Evolutionary conservation across 768 basidiomycete species (phyloP), one percentile per base, ranked within the genome.

Genomic region (Russula compacta): DNA sequence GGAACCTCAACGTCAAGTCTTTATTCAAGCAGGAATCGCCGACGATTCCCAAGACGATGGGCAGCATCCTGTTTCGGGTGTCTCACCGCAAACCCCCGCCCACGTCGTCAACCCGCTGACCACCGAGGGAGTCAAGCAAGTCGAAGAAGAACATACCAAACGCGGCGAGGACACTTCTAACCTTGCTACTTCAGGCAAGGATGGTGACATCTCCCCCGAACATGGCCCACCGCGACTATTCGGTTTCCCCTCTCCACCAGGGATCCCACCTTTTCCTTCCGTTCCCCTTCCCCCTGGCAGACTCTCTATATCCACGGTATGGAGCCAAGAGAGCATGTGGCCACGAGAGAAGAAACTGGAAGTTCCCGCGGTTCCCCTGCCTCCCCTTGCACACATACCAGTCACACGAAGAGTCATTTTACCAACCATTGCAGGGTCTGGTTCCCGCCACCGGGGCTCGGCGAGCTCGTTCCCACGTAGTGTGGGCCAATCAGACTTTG

Each of bases 311-410:
- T 58, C 61, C 35, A 63, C 61, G 1, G 47, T 58, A 15, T 63
- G 61, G 56, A 63, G 56, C 50, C 61, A 58, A 42, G 61, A 63
- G 32, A 63, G 61, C 57, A 58, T 53, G 56, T 58, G 56, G 61
- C 52, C 52, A 9, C 56, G 38, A 38, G 56, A 63, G 35, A 58
- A 48, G 52, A n/a, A 29, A 46, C 39, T 46, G 17, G 52, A 48
- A 17, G 24, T 53, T 21, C 56, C 56, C 24, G 21, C 54, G 39
- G 24, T 53, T 21, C 56, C 56, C n/a, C 12, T 58, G 39, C 61
- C 51, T n/a, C 46, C 56, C 29, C 56, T 53, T 39, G 51, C 46
- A 36, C 36, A 58, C 33, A 4, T 62, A 14, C 46, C 50, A 21
- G 55, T 33, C 36, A 38, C 51, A 38, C 56, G 39, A 15, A 53